phyloP scores from a whole-genome alignment of 2,329 filamentous ascomycete species.

The Ophiocordyceps unilateralis region DNA sequence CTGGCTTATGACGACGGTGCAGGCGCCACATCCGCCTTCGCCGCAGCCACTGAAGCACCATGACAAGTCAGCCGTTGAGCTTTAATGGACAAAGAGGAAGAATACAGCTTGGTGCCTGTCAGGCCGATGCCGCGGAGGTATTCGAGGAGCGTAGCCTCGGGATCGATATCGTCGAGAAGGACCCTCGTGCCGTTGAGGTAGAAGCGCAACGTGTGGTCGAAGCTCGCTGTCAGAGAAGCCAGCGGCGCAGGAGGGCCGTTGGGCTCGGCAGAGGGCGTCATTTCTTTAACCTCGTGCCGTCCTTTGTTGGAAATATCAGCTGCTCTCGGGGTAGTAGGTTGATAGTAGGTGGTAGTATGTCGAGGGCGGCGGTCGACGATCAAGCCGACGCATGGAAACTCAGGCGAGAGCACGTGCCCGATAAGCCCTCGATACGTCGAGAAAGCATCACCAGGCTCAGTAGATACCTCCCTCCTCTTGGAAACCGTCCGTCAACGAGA shows the following conservation, averaged over 20 bases:
- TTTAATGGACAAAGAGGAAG: neutral
- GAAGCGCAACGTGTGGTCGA: constrained; percentile 78
- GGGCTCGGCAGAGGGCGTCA: constrained; percentile 20
- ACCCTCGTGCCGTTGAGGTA: constrained; percentile 91
- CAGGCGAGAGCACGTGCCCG: too few species aligned
- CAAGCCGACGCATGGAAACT: too few species aligned
- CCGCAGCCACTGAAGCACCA: constrained; percentile 52
- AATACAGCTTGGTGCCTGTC: constrained; percentile 76
- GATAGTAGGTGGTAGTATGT: too few species aligned
- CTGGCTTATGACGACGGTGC: constrained; percentile 87
- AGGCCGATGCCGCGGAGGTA: constrained; percentile 85
- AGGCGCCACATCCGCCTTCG: constrained; percentile 91
- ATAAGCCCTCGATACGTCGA: too few species aligned
- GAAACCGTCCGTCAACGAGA: too few species aligned
- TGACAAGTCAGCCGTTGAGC: neutral
- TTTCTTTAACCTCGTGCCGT: too few species aligned
- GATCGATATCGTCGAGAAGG: constrained; percentile 70
- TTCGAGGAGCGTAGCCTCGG: constrained; percentile 80
- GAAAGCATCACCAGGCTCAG: too few species aligned
- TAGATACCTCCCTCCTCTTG: too few species aligned
- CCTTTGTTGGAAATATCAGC: neutral
- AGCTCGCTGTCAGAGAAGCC: constrained; percentile 47
- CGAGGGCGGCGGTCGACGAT: too few species aligned
- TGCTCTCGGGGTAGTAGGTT: too few species aligned
- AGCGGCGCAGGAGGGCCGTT: constrained; percentile 15